phyloP scores from a whole-genome alignment of 169 alveolate genomes.

The Cardiosporidium cionae region DNA sequence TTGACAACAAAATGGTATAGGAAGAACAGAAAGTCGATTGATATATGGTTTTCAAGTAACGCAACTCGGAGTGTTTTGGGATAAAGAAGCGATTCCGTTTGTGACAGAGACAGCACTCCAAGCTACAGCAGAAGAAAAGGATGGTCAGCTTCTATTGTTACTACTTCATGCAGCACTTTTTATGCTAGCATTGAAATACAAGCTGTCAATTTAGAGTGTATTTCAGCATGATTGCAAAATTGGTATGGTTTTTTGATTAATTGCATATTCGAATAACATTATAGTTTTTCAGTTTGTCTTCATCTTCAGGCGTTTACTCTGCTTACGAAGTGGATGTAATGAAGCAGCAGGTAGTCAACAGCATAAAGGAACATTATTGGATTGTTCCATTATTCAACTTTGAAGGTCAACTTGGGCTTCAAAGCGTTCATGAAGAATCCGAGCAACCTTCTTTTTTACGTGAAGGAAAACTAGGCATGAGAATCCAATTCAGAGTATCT shows the following conservation, averaged over 20 bases:
- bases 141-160: too few species aligned
- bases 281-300: too few species aligned
- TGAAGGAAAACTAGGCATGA: not conserved
- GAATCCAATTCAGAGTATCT: not conserved
- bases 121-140: not conserved
- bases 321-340: not conserved
- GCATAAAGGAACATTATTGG: not conserved
- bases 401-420: not conserved
- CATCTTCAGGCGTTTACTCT: not conserved
- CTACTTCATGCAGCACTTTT: too few species aligned
- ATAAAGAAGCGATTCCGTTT: not conserved
- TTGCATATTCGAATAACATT: too few species aligned
- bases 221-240: too few species aligned
- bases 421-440: not conserved
- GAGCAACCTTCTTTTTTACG: too few species aligned
- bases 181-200: too few species aligned
- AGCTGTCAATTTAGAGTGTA: too few species aligned
- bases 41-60: not conserved
- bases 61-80: not conserved
- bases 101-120: not conserved
- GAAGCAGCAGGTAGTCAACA: not conserved
- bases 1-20: not conserved
- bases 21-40: not conserved
- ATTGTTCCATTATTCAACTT: not conserved
- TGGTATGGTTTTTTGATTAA: too few species aligned